These are phyloP conservation scores for Hydnomerulius pinastri DNA, from an alignment of 768 basidiomycete genomes.

Conservation along the genomic window DNA sequence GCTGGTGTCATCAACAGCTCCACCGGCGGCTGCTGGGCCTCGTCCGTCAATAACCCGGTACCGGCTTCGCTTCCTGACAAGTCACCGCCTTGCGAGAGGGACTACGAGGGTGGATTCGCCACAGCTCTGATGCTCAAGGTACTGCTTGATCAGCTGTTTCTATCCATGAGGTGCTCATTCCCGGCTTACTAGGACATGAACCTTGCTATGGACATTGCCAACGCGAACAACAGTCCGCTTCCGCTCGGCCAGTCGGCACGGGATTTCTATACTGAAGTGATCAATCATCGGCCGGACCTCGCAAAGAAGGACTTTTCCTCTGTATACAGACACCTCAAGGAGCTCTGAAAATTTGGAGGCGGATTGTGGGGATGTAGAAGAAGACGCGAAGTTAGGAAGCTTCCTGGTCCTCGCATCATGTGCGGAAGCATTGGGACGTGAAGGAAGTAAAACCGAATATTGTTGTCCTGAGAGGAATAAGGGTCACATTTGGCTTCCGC, in stretches of 20 bases:
- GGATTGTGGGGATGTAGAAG: slow-evolving; percentile 12
- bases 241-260: slow-evolving; percentile 70
- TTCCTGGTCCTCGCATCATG: neutral
- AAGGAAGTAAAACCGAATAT: neutral
- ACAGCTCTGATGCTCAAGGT: slow-evolving; percentile 85
- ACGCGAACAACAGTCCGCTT: slow-evolving; percentile 47
- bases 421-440: neutral
- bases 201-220: slow-evolving; percentile 68
- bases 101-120: slow-evolving; percentile 86
- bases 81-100: slow-evolving; percentile 79
- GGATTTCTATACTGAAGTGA: slow-evolving; percentile 58
- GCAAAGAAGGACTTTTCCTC: slow-evolving; percentile 78
- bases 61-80: slow-evolving; percentile 69
- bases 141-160: slow-evolving; percentile 1
- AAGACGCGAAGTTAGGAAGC: slow-evolving; percentile 6
- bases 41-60: slow-evolving; percentile 86
- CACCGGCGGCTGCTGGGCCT: slow-evolving; percentile 83
- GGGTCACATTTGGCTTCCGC: neutral
- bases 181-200: slow-evolving; percentile 69
- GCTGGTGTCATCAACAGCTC: slow-evolving; percentile 85
- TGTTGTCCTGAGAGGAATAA: neutral
- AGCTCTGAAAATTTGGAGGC: slow-evolving; percentile 5
- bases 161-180: slow-evolving; percentile 5
- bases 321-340: slow-evolving; percentile 66
- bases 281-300: slow-evolving; percentile 57